A percentile compares a stretch with the other conserved stretches of the same genome.
phyloP scores from a whole-genome alignment of 2,329 filamentous ascomycete species.

The Orbilia ellipsospora region DNA sequence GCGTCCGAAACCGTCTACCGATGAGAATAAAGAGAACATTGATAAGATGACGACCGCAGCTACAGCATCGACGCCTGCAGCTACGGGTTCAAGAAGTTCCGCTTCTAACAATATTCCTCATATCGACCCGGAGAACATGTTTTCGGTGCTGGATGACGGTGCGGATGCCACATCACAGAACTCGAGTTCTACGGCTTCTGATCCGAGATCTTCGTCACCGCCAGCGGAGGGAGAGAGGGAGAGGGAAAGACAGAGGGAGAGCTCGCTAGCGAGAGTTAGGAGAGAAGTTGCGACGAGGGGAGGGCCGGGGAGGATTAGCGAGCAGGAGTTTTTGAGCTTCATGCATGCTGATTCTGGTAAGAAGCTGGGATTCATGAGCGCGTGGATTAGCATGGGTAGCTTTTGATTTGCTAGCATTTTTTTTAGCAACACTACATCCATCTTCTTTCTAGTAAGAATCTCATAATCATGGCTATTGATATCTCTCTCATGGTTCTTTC shows the following conservation, averaged over 20 bases:
- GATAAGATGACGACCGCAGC: constrained; percentile 40
- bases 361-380: constrained; percentile 81
- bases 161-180: constrained; percentile 40
- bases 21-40: constrained; percentile 57
- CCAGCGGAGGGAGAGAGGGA: no score
- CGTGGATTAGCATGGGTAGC: constrained; percentile 84
- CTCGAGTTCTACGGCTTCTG: constrained; percentile 37
- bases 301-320: constrained; percentile 82
- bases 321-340: constrained; percentile 80
- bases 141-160: constrained; percentile 30
- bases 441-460: no score
- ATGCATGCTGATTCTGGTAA: constrained; percentile 75
- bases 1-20: constrained; percentile 59
- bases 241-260: neutral
- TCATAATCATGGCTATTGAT: no score
- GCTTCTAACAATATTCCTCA: neutral
- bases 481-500: no score
- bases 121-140: constrained; percentile 37
- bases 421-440: neutral
- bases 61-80: neutral
- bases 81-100: neutral
- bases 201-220: constrained; percentile 55
- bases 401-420: constrained; percentile 63
- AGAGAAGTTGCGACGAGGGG: constrained; percentile 75
- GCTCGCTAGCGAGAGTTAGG: constrained; percentile 72